Percentiles rank a stretch among this genome's conserved stretches.
Evolutionary conservation across 345 rosid genomes (phyloP).

Genomic region (Firmiana major): DNA sequence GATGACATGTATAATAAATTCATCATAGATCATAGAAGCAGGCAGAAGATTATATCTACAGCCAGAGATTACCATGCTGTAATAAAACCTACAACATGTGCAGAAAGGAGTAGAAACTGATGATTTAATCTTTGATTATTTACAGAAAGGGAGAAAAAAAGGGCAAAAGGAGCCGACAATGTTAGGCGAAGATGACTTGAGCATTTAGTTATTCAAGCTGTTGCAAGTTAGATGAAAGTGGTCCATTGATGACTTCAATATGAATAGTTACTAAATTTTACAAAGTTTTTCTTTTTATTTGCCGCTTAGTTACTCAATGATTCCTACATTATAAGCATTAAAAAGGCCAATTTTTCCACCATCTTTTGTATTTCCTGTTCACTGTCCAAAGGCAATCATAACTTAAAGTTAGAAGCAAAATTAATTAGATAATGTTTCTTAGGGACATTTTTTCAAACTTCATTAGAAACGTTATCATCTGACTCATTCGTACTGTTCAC

Average conservation of each 20-base stretch:
- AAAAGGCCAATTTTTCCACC: not conserved
- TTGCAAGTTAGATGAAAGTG: not conserved
- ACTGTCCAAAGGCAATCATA: not conserved
- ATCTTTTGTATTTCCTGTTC: not conserved
- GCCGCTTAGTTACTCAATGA: not conserved
- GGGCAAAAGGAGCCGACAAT: not conserved
- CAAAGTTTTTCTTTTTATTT: not conserved
- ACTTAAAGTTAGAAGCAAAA: not conserved
- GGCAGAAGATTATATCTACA: too few species aligned
- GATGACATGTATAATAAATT: too few species aligned
- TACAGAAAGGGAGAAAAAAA: not conserved
- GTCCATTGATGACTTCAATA: not conserved
- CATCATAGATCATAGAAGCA: too few species aligned
- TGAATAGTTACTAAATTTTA: not conserved
- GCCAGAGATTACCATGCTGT: too few species aligned
- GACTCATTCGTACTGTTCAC: too few species aligned
- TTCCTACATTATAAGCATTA: constrained; percentile 3
- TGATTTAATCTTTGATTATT: not conserved
- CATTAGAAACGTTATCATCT: too few species aligned
- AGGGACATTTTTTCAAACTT: too few species aligned
- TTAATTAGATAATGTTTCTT: too few species aligned
- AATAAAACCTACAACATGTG: too few species aligned
- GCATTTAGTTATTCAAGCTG: not conserved
- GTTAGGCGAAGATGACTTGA: not conserved
- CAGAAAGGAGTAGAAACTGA: too few species aligned